These are phyloP conservation scores for Aspergillus puulaauensis DNA, from an alignment of 2,329 filamentous ascomycete species.

Conservation along the genomic window DNA sequence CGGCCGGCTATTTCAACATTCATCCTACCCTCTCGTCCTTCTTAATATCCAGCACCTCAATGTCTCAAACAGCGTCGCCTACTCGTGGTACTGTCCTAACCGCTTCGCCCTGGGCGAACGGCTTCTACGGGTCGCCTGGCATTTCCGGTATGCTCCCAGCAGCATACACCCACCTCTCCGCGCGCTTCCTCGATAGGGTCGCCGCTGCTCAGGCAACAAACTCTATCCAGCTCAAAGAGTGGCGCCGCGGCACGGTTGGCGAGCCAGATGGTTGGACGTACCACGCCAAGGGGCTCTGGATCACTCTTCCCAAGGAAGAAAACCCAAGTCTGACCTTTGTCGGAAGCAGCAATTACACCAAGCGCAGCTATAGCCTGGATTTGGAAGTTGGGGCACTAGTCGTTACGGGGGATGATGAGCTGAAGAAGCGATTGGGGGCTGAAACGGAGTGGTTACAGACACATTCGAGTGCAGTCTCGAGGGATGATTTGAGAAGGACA, in stretches of 20 bases:
- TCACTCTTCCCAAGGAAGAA: slow-evolving; percentile 61
- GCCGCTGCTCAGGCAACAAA: slow-evolving; percentile 52
- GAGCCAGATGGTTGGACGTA: slow-evolving; percentile 91
- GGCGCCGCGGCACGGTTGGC: slow-evolving; percentile 78
- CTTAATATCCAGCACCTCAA: slow-evolving; percentile 68
- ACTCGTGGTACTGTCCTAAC: slow-evolving; percentile 79
- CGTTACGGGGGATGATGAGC: slow-evolving; percentile 70
- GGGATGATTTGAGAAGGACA: slow-evolving; percentile 75
- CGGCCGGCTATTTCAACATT: slow-evolving; percentile 98
- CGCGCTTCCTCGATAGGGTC: slow-evolving; percentile 71
- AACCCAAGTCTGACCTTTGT: slow-evolving; percentile 77
- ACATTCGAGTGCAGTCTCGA: slow-evolving; percentile 65
- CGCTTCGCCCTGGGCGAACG: slow-evolving; percentile 89
- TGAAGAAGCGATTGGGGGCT: slow-evolving; percentile 71
- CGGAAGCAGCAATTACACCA: slow-evolving; percentile 94
- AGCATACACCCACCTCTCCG: slow-evolving; percentile 86
- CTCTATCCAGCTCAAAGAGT: slow-evolving; percentile 77
- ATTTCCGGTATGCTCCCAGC: slow-evolving; percentile 87
- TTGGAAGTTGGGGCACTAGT: slow-evolving; percentile 86
- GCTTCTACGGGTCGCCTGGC: slow-evolving; percentile 86
- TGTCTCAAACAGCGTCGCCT: slow-evolving; percentile 28
- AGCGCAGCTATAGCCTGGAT: slow-evolving; percentile 87
- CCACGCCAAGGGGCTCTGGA: slow-evolving; percentile 94
- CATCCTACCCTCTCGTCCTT: slow-evolving; percentile 78
- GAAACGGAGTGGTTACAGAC: slow-evolving; percentile 81